These are phyloP conservation scores for Candida tetrigidarum DNA, from an alignment of 1,139 yeast genomes.

Conservation along the genomic window DNA sequence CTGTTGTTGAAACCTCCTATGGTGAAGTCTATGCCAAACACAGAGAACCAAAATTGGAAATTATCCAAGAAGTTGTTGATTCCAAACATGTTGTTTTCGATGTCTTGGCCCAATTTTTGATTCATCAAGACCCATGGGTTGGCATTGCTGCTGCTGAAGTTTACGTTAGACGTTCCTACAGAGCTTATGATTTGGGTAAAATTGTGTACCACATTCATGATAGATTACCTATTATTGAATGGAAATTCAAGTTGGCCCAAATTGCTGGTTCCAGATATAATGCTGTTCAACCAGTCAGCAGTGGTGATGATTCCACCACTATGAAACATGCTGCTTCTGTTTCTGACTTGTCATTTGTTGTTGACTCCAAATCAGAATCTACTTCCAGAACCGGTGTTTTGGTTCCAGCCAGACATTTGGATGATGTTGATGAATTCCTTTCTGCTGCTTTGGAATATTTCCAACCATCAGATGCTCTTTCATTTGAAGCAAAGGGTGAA, in stretches of 20 bases:
- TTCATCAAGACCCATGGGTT: slow-evolving; percentile 83
- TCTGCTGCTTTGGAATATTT: slow-evolving; percentile 75
- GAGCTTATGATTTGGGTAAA: slow-evolving; percentile 90
- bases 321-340: slow-evolving; percentile 91
- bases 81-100: slow-evolving; percentile 96
- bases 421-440: slow-evolving; percentile 86
- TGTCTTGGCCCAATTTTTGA: slow-evolving; percentile 89
- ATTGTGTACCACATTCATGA: slow-evolving; percentile 66
- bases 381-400: slow-evolving; percentile 83
- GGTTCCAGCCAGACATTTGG: slow-evolving; percentile 81
- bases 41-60: slow-evolving; percentile 78
- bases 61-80: slow-evolving; percentile 90
- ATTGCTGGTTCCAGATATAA: slow-evolving; percentile 68
- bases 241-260: slow-evolving; percentile 82
- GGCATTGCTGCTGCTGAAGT: slow-evolving; percentile 97
- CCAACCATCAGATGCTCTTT: slow-evolving; percentile 50
- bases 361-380: slow-evolving; percentile 60
- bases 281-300: slow-evolving; percentile 54
- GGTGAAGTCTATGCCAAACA: slow-evolving; percentile 83
- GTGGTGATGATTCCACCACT: slow-evolving; percentile 29
- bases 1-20: slow-evolving; percentile 87
- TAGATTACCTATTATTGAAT: slow-evolving; percentile 72
- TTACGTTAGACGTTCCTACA: slow-evolving; percentile 93
- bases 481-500: slow-evolving; percentile 42
- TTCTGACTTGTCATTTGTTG: slow-evolving; percentile 86